Base-by-base conservation (phyloP, 805 yeast species). In the Torulaspora maleeae region DNA sequence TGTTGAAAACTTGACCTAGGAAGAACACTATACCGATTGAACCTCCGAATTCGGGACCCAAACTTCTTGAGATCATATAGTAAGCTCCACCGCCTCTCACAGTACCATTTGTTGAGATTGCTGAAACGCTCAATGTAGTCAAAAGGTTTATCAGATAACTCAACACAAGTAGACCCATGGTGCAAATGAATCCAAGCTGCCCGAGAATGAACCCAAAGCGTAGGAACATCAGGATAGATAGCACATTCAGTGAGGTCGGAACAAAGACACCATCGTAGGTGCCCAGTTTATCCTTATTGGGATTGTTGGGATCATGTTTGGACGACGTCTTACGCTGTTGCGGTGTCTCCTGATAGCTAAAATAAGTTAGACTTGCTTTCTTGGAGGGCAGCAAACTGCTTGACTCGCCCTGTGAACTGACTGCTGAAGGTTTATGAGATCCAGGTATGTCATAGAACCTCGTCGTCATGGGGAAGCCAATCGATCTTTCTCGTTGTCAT, bases 31-130 rank as follows among this genome's bases (percentile, higher is more conserved):
- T 74, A 1, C 99, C 99, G 52, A 93, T 91, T 3, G 96, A 85
- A 3, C 99, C 99, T 22, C 99, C 99, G 67, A 93, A 93, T 63
- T 93, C 99, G 3, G 97, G 96, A 0, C 99, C 99, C 49, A 93
- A 70, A 27, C 95, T 83, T 54, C 99, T 75, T 27, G 95, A 85
- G 48, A 93, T 88, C 97, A 93, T 93, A 59, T 89, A 93, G 63
- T 93, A 93, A 0, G 98, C 97, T 38, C 99, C 99, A 12, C 99
- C 99, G 11, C 98, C 98, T 54, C 89, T 78, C 2, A 93, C 98
- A 0, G 95, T 88, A 17, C 99, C 99, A 61, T 93, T 93, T 1
- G 99, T 93, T 2, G 97, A 88, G 49, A 93, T 93, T 1, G 99
- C 99, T 44, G 95, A 86, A 47, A 93, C 82, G 16, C 96, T 86